A percentile compares a stretch with the other conserved stretches of the same genome.
Conservation (phyloP, 2,329 filamentous ascomycete species). For the Cercospora sp. region DNA sequence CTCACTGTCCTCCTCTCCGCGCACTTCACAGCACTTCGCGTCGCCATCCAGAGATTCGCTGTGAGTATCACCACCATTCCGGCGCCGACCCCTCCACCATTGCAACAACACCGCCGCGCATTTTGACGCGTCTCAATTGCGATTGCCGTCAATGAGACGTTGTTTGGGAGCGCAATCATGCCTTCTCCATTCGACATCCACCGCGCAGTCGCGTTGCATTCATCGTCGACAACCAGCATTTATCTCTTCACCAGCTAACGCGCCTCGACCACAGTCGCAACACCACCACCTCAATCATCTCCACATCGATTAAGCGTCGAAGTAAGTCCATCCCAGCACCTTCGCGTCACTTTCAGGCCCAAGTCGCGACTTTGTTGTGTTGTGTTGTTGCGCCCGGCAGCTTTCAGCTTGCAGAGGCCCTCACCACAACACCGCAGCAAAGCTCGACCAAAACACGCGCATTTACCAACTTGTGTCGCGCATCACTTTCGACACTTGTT, state of each 20-base stretch:
- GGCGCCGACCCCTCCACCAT: background rate
- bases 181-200: slow-evolving; percentile 8
- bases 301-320: slow-evolving; percentile 20
- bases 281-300: slow-evolving; percentile 5
- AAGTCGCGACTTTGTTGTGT: slow-evolving; percentile 23
- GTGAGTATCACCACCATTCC: slow-evolving; percentile 11
- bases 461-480: slow-evolving; percentile 3
- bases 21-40: slow-evolving; percentile 6
- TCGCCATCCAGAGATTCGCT: background rate
- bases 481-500: slow-evolving; percentile 12
- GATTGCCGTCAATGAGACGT: background rate
- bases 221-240: slow-evolving; percentile 14
- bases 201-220: slow-evolving; percentile 13
- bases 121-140: slow-evolving; percentile 15
- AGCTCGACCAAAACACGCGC: slow-evolving; percentile 18
- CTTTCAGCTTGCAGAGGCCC: slow-evolving; percentile 19
- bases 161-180: slow-evolving; percentile 19
- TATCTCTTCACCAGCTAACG: slow-evolving; percentile 16
- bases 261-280: slow-evolving; percentile 7
- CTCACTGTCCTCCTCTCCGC: slow-evolving; percentile 9
- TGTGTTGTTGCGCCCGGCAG: slow-evolving; percentile 29
- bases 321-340: slow-evolving; percentile 21
- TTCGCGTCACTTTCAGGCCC: slow-evolving; percentile 10
- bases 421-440: slow-evolving; percentile 11
- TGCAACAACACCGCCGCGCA: slow-evolving; percentile 7